Base-by-base conservation (phyloP, 1,284 basidiomycete species). In the Cutaneotrichosporon daszewskae region DNA sequence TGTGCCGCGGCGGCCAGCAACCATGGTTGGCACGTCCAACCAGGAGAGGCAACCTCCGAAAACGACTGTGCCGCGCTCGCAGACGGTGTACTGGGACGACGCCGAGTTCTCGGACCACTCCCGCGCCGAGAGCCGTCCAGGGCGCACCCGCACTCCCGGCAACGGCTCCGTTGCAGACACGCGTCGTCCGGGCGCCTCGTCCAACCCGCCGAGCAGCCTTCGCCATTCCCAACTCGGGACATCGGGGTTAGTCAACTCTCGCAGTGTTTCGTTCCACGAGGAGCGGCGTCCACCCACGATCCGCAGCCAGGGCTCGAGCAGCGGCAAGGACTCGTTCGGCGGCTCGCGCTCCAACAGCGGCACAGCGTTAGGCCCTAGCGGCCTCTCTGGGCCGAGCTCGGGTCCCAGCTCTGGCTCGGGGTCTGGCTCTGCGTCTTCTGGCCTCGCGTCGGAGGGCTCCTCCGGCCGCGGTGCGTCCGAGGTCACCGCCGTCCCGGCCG, bases 11-110 rank as follows among this genome's bases (percentile, higher is more conserved):
- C n/a, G n/a, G n/a, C n/a, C n/a, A n/a, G n/a, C n/a, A n/a, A 28
- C 27, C 5, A 34, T 25, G 14, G 5, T 11, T 11, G 12, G 33
- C 29, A 27, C 34, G 20, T 27, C 37, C 23, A 23, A 35, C 12
- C 16, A 25, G 14, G 45, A 37, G 24, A 31, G 32, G 28, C 44
- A 28, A 43, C 46, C 18, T 37, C 33, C 40, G 22, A 35, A 16
- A 8, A 16, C 13, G 7, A 16, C 13, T n/a, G 28, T 31, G 5
- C 44, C 55, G 3, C 45, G 66, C 16, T 66, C 64, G 2, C 60
- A 64, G 23, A 67, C 66, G 7, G 62, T 69, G 3, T 69, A 61
- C 45, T 69, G 66, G 66, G 64, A 67, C 37, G 61, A 69, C 23
- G 52, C 62, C 9, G 58, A 62, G 20, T 67, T 59, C 44, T 47